These are phyloP conservation scores for Gastrolobium villosum DNA, from an alignment of 306 rosid genomes.

Conservation along the genomic window DNA sequence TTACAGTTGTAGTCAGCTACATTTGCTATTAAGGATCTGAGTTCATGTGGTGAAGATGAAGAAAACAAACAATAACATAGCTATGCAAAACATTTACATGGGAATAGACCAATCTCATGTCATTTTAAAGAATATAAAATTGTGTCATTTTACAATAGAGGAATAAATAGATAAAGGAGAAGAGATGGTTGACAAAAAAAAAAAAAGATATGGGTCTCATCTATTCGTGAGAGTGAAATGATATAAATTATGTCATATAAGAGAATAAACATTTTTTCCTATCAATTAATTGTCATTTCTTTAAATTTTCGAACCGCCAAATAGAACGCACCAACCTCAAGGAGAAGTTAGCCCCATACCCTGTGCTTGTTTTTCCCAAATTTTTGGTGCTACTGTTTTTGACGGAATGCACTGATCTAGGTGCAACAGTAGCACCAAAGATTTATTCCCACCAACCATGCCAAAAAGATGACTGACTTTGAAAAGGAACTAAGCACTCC, in stretches of 20 bases:
- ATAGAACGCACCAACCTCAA: background rate
- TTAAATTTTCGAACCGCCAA: background rate
- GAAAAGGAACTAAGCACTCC: no score
- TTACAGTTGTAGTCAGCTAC: background rate
- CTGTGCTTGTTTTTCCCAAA: background rate
- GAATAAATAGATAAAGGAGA: no score
- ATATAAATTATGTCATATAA: no score
- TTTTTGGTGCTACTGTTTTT: no score
- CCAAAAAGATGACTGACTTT: background rate
- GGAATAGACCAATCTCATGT: background rate
- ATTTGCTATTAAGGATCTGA: background rate
- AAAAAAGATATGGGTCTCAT: no score
- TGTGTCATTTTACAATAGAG: no score
- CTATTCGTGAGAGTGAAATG: no score
- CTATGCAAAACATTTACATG: background rate
- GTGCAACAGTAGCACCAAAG: no score
- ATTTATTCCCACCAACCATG: conserved; percentile 20
- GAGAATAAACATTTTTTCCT: no score
- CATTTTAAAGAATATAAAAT: no score
- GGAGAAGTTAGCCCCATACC: conserved; percentile 10
- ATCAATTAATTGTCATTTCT: background rate
- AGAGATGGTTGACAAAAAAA: no score
- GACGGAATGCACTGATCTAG: no score
- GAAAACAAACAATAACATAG: background rate
- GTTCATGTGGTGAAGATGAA: background rate